Evolutionary conservation across 2,329 filamentous ascomycete genomes (phyloP).

Genomic region (Ophiobolus disseminans): DNA sequence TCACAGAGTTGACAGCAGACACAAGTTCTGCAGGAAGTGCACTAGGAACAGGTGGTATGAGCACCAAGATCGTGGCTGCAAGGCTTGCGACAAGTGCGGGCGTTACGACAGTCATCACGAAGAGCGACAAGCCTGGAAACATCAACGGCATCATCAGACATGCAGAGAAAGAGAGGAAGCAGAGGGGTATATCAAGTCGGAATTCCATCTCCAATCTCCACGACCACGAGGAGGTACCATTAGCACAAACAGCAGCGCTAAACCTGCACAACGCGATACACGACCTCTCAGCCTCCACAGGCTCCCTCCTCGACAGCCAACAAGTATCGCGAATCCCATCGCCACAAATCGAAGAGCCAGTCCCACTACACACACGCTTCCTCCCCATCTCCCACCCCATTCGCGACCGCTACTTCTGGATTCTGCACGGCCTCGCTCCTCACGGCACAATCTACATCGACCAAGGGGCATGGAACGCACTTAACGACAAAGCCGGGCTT

Average conservation of each 20-base stretch:
- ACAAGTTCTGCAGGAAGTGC: slow-evolving; percentile 89
- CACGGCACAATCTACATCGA: slow-evolving; percentile 95
- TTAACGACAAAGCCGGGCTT: slow-evolving; percentile 83
- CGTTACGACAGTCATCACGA: slow-evolving; percentile 94
- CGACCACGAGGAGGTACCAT: slow-evolving; percentile 34
- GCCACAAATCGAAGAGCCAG: slow-evolving; percentile 31
- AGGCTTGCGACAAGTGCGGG: slow-evolving; percentile 91
- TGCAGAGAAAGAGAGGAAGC: slow-evolving; percentile 69
- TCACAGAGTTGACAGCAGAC: slow-evolving; percentile 81
- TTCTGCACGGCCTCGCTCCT: slow-evolving; percentile 87
- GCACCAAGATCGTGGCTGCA: slow-evolving; percentile 94
- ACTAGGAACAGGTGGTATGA: slow-evolving; percentile 94
- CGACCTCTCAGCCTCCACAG: slow-evolving; percentile 29
- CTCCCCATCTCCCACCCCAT: slow-evolving; percentile 84
- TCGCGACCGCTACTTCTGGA: slow-evolving; percentile 95
- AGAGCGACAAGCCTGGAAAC: slow-evolving; percentile 91
- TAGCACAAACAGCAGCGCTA: slow-evolving; percentile 28
- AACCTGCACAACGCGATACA: slow-evolving; percentile 29
- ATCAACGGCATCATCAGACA: slow-evolving; percentile 86
- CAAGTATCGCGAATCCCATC: slow-evolving; percentile 25
- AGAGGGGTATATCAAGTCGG: slow-evolving; percentile 34
- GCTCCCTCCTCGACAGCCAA: slow-evolving; percentile 41
- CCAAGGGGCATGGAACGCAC: slow-evolving; percentile 80
- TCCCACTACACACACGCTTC: slow-evolving; percentile 88
- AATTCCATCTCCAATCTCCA: slow-evolving; percentile 41